Evolutionary conservation across 352 stramenopile species (phyloP).

Genomic region (Phytophthora cajani): DNA sequence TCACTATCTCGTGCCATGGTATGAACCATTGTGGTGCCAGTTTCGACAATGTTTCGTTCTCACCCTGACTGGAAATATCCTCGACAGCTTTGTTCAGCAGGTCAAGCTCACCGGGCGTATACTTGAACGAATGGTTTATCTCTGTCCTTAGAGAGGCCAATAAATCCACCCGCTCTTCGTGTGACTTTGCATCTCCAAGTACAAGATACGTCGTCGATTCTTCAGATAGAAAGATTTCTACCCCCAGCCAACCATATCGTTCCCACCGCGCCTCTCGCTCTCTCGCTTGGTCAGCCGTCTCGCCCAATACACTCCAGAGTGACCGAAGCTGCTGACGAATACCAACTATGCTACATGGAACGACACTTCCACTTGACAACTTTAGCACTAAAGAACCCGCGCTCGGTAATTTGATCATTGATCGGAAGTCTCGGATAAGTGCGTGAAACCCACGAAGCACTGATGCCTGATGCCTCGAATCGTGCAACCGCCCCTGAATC

Average conservation of each 20-base stretch:
- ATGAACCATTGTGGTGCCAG: background rate
- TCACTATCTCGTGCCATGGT: background rate
- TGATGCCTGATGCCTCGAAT: background rate
- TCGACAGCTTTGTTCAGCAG: background rate
- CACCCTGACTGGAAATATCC: background rate
- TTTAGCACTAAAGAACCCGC: background rate
- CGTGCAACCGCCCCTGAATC: background rate
- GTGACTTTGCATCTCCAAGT: background rate
- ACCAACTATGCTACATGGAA: background rate
- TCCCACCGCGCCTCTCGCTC: background rate
- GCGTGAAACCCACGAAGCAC: background rate
- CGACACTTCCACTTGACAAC: background rate
- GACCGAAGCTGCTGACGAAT: background rate
- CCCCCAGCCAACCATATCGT: background rate
- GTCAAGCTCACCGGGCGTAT: background rate
- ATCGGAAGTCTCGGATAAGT: background rate
- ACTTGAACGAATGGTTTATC: background rate
- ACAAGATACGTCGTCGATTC: background rate
- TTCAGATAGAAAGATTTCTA: background rate
- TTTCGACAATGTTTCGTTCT: background rate
- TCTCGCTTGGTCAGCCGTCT: background rate
- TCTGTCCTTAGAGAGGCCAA: background rate
- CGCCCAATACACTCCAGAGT: background rate
- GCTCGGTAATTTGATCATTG: background rate
- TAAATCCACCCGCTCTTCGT: background rate